Evolutionary conservation across 805 yeast genomes (phyloP), one percentile per base, ranked within the genome.

Genomic region (Saccharomycopsis capsularis): DNA sequence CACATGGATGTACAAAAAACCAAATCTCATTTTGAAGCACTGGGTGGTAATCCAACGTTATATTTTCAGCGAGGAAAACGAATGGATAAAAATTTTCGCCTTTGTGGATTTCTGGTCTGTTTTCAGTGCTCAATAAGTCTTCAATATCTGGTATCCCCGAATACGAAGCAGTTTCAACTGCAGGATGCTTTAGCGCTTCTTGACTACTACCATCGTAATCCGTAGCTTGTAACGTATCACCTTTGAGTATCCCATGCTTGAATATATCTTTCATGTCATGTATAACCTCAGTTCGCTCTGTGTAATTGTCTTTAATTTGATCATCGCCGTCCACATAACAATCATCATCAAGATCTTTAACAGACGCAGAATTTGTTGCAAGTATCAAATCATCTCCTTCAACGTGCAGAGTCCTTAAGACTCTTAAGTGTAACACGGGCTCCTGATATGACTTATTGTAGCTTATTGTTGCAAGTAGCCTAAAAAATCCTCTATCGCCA

Each of bases 1-100:
- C 44, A 23, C 50, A 46, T 25, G 50, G 45, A 23, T 40, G 45
- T 23, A 46, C 4, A 22, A 23, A 46, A 18, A 40, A 40, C 44
- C 44, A 46, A 4, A 40, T 32, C 15, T 30, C 22, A 21, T 22
- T 18, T 5, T 30, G 11, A 11, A 46, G n/a, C 3, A 32, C 35
- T 5, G 40, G 15, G 34, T 40, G 45, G 25, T 40, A 46, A 18
- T 46, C 45, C 22, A 46, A 3, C 11, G 40, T 46, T 5, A 46
- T 16, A 3, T 24, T 29, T 22, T 22, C 23, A 7, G 16, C 23
- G 24, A n/a, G 23, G 13, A 9, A 11, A 5, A 35, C 36, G 7
- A n/a, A 16, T 22, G 22, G 15, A 18, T 7, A 18, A n/a, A 9
- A 18, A 7, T 11, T 22, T 15, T 18, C 15, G 24, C 16, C n/a